Conservation (phyloP, 352 stramenopile genomes). For the Phytophthora pinifolia region DNA sequence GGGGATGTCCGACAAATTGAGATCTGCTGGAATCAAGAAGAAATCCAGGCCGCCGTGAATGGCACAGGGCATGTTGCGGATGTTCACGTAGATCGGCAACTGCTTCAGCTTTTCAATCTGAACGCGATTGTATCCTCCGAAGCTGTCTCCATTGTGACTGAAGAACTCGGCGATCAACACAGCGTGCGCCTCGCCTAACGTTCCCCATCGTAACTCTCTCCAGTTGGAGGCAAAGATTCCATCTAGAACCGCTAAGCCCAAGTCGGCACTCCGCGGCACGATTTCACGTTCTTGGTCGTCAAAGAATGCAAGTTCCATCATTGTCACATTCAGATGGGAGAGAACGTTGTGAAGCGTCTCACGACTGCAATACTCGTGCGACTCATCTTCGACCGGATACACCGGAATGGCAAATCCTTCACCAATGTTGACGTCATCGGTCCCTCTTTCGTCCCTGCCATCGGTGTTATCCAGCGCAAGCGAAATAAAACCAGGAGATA, state of each 20-base stretch:
- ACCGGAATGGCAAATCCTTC: slow-evolving; percentile 20
- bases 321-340: slow-evolving; percentile 42
- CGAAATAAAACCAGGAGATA: slow-evolving; percentile 10
- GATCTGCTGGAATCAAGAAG: slow-evolving; percentile 64
- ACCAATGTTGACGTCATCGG: slow-evolving; percentile 11
- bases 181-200: slow-evolving; percentile 34
- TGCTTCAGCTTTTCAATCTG: slow-evolving; percentile 70
- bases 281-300: slow-evolving; percentile 61
- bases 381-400: slow-evolving; percentile 33
- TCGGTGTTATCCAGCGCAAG: slow-evolving; percentile 12
- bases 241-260: slow-evolving; percentile 55
- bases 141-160: slow-evolving; percentile 47
- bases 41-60: slow-evolving; percentile 46
- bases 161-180: slow-evolving; percentile 68
- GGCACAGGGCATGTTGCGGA: slow-evolving; percentile 37
- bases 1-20: slow-evolving; percentile 60
- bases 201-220: slow-evolving; percentile 41
- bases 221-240: slow-evolving; percentile 39
- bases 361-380: slow-evolving; percentile 52
- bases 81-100: slow-evolving; percentile 70
- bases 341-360: slow-evolving; percentile 56
- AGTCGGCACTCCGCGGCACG: slow-evolving; percentile 44
- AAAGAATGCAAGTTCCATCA: slow-evolving; percentile 85
- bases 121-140: slow-evolving; percentile 71
- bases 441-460: slow-evolving; percentile 8